Base-by-base conservation (phyloP, 2,329 filamentous ascomycete genomes). In the Aschersonia sp. region DNA sequence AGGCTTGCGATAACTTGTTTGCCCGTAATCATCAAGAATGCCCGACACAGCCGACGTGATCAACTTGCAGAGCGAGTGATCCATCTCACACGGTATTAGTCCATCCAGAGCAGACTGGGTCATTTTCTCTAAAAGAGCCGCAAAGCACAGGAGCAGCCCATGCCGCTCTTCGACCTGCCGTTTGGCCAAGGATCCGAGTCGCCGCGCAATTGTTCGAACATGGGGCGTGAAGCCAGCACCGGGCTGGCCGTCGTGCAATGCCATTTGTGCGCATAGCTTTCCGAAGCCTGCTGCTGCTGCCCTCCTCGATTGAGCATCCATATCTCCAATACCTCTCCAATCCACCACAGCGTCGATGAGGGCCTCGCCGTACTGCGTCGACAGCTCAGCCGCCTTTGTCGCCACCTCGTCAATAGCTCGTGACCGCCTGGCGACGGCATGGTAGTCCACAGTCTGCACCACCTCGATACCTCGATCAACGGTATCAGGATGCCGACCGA, bases 391-490 rank as follows among this genome's bases (percentile, higher is more conserved):
- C 1, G 84, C 83, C 39, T 74, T 73, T 10, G 79, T 67, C 0
- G 86, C 81, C 9, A 97, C 87, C 44, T 89, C 78, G 41, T 80
- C 74, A 56, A 95, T 82, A 4, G 89, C 90, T 54, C 86, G 77
- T 12, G 85, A 83, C 30, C 90, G 77, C n/a, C 94, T 74, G 3
- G 92, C 90, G 22, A 98, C 88, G 39, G 87, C 79, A 60, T 95
- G 88, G 58, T 96, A 98, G 59, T 98, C 92, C 1, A 97, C 86
- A 2, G 78, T 76, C 59, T 97, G 92, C 0, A 97, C 87, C 2
- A 97, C 73, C 42, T 79, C 66, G 49, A 98, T 97, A 0, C 90
- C 92, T 56, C 88, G 72, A 12, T 75, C 70, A 35, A 97, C 79
- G 0, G 78, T 88, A 56, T 96, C 83, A 0, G 92, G 90, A 64